Evolutionary conservation across 176 grass and related monocot species (phyloP).

Genomic region (Lolium rigidum): DNA sequence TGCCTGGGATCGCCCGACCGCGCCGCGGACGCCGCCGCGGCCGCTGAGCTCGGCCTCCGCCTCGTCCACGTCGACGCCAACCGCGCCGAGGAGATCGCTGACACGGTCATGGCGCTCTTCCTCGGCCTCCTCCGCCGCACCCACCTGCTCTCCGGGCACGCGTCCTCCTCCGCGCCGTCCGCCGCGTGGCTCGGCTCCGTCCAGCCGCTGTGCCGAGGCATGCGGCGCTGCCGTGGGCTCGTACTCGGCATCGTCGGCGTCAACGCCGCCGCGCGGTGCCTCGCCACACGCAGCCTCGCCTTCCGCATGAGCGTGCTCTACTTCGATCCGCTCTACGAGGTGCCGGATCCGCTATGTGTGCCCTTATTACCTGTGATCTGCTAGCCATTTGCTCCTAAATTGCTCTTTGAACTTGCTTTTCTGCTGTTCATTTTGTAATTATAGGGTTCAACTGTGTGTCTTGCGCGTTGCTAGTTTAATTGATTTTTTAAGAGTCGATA

Average conservation of each 20-base stretch:
- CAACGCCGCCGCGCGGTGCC: conserved; percentile 77
- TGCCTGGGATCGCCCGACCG: conserved; percentile 84
- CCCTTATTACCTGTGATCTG: conserved; percentile 33
- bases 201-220: conserved; percentile 82
- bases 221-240: conserved; percentile 87
- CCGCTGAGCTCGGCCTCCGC: conserved; percentile 84
- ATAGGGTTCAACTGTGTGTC: not conserved
- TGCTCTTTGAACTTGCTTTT: not conserved
- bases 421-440: not conserved
- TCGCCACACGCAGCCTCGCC: conserved; percentile 89
- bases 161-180: conserved; percentile 50
- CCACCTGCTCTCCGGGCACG: conserved; percentile 78
- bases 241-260: conserved; percentile 78
- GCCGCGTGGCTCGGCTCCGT: conserved; percentile 82
- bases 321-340: conserved; percentile 87
- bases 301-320: conserved; percentile 93
- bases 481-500: not conserved
- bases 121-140: conserved; percentile 85
- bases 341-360: conserved; percentile 46
- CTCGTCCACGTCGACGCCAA: conserved; percentile 81
- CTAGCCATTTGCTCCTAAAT: not conserved
- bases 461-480: conserved; percentile 7
- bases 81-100: conserved; percentile 82
- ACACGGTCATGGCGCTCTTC: conserved; percentile 96
- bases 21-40: conserved; percentile 64